Percentiles rank a stretch among this genome's conserved stretches.
Evolutionary conservation across 139 green algal species (phyloP).

Genomic region (Tetradesmus obliquus): DNA sequence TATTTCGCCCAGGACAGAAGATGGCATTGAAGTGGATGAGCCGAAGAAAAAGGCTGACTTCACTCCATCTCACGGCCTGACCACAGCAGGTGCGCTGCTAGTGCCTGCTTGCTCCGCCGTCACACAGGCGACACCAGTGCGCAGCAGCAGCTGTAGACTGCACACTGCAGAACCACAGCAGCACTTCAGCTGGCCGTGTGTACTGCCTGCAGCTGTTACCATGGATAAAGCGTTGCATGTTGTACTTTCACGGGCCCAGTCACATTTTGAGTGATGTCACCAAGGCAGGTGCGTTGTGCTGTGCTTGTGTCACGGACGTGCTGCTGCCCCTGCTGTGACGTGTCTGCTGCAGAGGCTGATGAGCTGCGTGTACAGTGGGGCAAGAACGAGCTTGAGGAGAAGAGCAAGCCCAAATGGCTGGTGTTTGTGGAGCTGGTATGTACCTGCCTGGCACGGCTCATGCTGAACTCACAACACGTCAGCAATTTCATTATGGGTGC

Average conservation of each 20-base stretch:
- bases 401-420: conserved; percentile 68
- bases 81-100: neutral
- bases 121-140: neutral
- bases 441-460: neutral
- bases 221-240: too few relatives aligned
- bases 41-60: conserved; percentile 8
- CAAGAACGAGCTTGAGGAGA: conserved; percentile 86
- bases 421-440: conserved; percentile 68
- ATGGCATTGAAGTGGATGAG: neutral
- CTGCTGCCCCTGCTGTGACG: neutral
- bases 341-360: conserved; percentile 73
- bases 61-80: conserved; percentile 25
- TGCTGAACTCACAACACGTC: neutral
- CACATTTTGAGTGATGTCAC: too few relatives aligned
- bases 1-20: neutral
- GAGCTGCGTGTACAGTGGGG: conserved; percentile 67
- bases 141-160: too few relatives aligned
- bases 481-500: neutral
- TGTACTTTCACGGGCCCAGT: too few relatives aligned
- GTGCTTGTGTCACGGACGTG: too few relatives aligned
- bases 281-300: too few relatives aligned
- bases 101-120: neutral
- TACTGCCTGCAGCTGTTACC: too few relatives aligned
- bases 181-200: too few relatives aligned
- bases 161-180: too few relatives aligned